Base-by-base conservation (phyloP, 345 rosid species). In the Syzygium oleosum region DNA sequence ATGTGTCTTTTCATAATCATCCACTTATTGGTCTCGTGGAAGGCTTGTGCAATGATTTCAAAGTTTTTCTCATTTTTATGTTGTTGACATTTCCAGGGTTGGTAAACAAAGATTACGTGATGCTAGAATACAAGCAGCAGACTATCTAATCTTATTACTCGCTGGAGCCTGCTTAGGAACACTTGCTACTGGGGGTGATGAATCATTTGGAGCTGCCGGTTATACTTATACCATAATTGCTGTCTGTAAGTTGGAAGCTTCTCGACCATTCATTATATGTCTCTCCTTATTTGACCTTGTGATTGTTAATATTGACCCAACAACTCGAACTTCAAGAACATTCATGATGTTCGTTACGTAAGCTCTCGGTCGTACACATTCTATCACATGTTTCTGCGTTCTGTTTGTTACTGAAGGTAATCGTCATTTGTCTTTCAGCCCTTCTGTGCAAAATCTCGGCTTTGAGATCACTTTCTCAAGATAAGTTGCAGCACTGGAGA, bases 161-260 rank as follows among this genome's bases (percentile, higher is more conserved):
- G 99, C 99, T 65, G 99, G 98, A 87, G 97, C 97, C 86, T 96
- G 98, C 94, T 92, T 98, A 91, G 99, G 99, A 89, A 88, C 96
- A 51, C 88, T 98, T 58, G 88, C 92, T 79, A 92, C 93, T 89
- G 90, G 84, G 16, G 93, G 93, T 52, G 99, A 98, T 86, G 91
- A 93, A 89, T 93, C 90, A 85, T 96, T 98, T 86, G 99, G 99
- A 84, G 95, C 93, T 46, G 84, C 91, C 80, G 96, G 97, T 89
- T 98, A 96, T 86, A 92, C 94, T 51, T 93, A 96, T 59, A 94
- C 98, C 54, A 95, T 96, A n/a, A 98, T 96, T 51, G 99, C 98
- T 51, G 97, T 98, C 52, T 98, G 99, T 96, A 93, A 96, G 99
- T 77, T 38, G 34, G 54, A 21, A 38, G 27, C 23, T 41, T 52